Evolutionary conservation across 495 filamentous ascomycete genomes (phyloP).

Genomic region (Chaetomium cochliodes): DNA sequence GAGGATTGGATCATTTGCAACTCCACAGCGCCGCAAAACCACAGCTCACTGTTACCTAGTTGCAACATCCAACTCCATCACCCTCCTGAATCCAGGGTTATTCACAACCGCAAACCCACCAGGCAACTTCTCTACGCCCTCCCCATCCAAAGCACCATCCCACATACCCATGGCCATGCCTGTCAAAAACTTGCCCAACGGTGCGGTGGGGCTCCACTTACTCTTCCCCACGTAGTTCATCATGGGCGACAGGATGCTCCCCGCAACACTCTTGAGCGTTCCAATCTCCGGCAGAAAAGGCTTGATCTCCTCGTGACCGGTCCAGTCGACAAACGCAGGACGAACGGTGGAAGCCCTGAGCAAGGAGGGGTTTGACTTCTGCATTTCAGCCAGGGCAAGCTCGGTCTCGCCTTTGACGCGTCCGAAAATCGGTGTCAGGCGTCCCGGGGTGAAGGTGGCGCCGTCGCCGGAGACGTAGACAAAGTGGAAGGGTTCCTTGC

Average conservation of each 20-base stretch:
- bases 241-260: slow-evolving; percentile 20
- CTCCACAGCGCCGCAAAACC: too few relatives aligned
- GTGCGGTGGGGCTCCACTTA: slow-evolving; percentile 43
- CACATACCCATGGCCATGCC: slow-evolving; percentile 59
- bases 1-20: too few relatives aligned
- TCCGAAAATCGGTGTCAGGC: slow-evolving; percentile 56
- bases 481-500: slow-evolving; percentile 58
- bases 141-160: slow-evolving; percentile 44
- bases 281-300: slow-evolving; percentile 42
- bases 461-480: slow-evolving; percentile 67
- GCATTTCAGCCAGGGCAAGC: slow-evolving; percentile 46
- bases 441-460: slow-evolving; percentile 48
- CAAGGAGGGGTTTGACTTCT: slow-evolving; percentile 36
- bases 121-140: slow-evolving; percentile 43
- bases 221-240: slow-evolving; percentile 14
- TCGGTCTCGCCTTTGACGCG: slow-evolving; percentile 65
- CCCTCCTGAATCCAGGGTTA: slow-evolving; percentile 50
- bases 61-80: slow-evolving; percentile 37
- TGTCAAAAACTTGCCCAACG: slow-evolving; percentile 43
- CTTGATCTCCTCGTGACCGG: slow-evolving; percentile 49
- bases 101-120: slow-evolving; percentile 48
- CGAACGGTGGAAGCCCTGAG: slow-evolving; percentile 54
- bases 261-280: slow-evolving; percentile 15
- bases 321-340: slow-evolving; percentile 53
- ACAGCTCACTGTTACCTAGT: slow-evolving; percentile 2